Base-by-base conservation (phyloP, 169 alveolate species). In the Amoebophrya sp. region DNA sequence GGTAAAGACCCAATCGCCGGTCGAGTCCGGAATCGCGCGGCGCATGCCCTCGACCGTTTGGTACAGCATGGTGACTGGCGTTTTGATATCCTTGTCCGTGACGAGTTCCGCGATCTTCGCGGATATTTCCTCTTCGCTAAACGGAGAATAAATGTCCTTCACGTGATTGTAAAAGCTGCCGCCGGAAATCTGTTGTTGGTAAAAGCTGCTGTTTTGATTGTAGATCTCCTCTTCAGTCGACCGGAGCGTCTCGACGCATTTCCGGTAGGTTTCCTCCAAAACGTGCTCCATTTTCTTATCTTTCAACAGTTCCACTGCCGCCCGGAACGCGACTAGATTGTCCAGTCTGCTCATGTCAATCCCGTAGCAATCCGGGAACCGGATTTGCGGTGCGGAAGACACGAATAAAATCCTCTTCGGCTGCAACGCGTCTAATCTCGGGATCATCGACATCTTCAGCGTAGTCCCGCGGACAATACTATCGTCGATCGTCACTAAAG, bases 391-490 rank as follows among this genome's bases (percentile, higher is more conserved):
- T 2, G 93, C 93, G 0, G 66, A 29, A 0, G 93, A 92, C 39
- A 92, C 92, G 25, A 92, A 25, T 12, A 92, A 38, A 29, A 92
- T 89, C 77, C n/a, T n/a, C 23, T 33, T 14, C n/a, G 93, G 93
- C 77, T 53, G 10, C 39, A 92, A 35, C 0, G 89, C 23, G 40
- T 89, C 92, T 0, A 92, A 54, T 77, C 90, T 3, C 90, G 35
- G 23, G 66, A 92, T n/a, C 83, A 92, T 92, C 0, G 92, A 35
- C 54, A 89, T 92, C 40, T 18, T 92, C 47, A 92, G 47, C 14
- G 93, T 92, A 2, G 92, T 89, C 32, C 93, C 93, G 2, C 93
- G 18, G 33, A 92, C 93, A 35, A 92, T 89, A 3, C 92, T 89
- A 40, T 92, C 93, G 32, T 92, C 93, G 29, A 92, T n/a, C 32